Conservation (phyloP, 2,329 filamentous ascomycete species). For the Claviceps africana region DNA sequence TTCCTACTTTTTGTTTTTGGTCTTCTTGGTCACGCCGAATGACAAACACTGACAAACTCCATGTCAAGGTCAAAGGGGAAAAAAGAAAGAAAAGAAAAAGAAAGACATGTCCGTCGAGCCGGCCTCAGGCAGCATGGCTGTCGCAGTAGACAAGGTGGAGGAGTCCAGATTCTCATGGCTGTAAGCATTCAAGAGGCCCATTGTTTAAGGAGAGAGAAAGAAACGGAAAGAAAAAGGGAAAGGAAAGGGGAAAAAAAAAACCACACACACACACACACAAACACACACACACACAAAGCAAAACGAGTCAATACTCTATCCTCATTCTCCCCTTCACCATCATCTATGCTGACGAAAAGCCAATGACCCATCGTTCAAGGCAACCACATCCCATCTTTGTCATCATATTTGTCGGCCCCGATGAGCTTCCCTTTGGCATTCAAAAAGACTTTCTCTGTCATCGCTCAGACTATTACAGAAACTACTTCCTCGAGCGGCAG, state of each 20-base stretch:
- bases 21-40: not conserved
- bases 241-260: too few species aligned
- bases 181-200: constrained; percentile 13
- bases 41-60: not conserved
- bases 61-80: not conserved
- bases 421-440: constrained; percentile 40
- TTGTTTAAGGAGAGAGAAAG: not conserved
- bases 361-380: constrained; percentile 9
- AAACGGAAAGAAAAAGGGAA: not conserved
- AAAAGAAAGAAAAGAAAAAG: not conserved
- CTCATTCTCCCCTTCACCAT: not conserved
- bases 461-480: constrained; percentile 33
- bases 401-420: constrained; percentile 37
- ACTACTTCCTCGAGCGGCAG: constrained; percentile 25
- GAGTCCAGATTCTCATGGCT: constrained; percentile 22
- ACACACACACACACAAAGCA: too few species aligned
- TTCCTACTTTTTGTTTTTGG: not conserved
- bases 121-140: constrained; percentile 3
- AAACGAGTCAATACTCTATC: not conserved
- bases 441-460: constrained; percentile 45
- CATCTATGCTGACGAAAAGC: not conserved
- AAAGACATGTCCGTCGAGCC: constrained; percentile 6
- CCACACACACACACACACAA: too few species aligned
- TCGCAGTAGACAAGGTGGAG: not conserved
- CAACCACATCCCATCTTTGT: constrained; percentile 42